Evolutionary conservation across 164 flowering plant species (phyloP).

Genomic region (Protea cynaroides): DNA sequence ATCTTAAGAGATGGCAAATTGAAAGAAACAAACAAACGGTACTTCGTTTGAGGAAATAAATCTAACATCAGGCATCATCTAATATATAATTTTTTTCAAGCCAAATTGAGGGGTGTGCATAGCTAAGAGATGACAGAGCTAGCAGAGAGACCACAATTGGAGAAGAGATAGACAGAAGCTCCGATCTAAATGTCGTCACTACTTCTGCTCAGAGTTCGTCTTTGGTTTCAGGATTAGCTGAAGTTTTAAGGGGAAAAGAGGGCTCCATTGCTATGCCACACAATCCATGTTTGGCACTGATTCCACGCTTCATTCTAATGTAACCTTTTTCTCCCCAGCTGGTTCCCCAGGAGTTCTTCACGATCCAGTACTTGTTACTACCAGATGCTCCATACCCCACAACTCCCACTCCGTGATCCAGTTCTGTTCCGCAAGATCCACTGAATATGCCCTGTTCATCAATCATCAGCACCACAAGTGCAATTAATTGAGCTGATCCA

Average conservation of each 20-base stretch:
- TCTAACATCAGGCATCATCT: too few species aligned
- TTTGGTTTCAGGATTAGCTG: constrained; percentile 34
- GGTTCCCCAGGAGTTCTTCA: constrained; percentile 92
- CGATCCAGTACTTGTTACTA: constrained; percentile 86
- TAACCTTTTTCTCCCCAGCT: constrained; percentile 92
- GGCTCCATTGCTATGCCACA: constrained; percentile 91
- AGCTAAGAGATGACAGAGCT: too few species aligned
- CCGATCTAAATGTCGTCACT: too few species aligned
- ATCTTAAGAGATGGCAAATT: too few species aligned
- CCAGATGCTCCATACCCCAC: constrained; percentile 85
- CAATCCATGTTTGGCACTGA: constrained; percentile 41
- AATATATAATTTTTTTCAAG: too few species aligned
- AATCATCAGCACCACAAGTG: neutral
- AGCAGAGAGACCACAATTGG: too few species aligned
- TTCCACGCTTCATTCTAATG: constrained; percentile 65
- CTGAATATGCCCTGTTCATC: constrained; percentile 65
- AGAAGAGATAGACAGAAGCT: too few species aligned
- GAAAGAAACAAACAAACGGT: too few species aligned
- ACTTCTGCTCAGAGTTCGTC: constrained; percentile 66
- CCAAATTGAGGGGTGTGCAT: too few species aligned
- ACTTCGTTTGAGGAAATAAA: too few species aligned
- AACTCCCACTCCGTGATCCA: constrained; percentile 75
- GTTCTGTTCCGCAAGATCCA: constrained; percentile 60
- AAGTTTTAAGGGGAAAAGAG: constrained; percentile 70
- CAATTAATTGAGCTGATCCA: too few species aligned